These are phyloP conservation scores for Aspergillus terreus DNA, from an alignment of 2,329 filamentous ascomycete species.

Conservation along the genomic window DNA sequence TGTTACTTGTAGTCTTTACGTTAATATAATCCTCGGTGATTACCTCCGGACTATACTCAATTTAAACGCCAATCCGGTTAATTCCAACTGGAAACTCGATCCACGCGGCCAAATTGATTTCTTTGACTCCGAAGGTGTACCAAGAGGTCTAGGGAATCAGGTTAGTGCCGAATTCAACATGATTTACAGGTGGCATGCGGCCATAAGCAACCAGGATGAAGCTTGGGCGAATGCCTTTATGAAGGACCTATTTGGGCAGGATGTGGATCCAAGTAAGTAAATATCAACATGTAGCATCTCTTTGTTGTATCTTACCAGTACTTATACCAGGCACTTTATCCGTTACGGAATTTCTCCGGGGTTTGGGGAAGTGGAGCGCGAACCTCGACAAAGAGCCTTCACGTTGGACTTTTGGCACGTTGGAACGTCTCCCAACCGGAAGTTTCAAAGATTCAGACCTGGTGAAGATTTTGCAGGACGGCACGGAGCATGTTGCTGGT, in stretches of 20 bases:
- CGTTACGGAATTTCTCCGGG: background rate
- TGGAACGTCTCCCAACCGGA: slow-evolving; percentile 2
- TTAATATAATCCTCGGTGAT: slow-evolving; percentile 34
- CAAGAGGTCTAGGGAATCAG: slow-evolving; percentile 48
- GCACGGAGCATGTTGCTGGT: slow-evolving; percentile 1
- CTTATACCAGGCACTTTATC: background rate
- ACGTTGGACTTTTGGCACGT: background rate
- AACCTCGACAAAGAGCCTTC: background rate
- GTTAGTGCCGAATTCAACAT: slow-evolving; percentile 53
- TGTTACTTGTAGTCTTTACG: slow-evolving; percentile 30
- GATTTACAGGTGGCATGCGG: slow-evolving; percentile 50
- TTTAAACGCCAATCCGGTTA: slow-evolving; percentile 15
- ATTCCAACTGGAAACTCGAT: slow-evolving; percentile 7
- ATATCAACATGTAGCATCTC: too few relatives aligned
- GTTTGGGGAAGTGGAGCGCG: background rate
- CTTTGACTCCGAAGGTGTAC: slow-evolving; percentile 22
- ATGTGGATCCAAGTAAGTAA: slow-evolving; percentile 1
- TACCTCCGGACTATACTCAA: slow-evolving; percentile 31
- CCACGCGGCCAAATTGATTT: background rate
- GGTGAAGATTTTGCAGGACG: background rate
- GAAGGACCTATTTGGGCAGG: slow-evolving; percentile 4
- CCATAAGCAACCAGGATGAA: slow-evolving; percentile 44
- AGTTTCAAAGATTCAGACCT: slow-evolving; percentile 6
- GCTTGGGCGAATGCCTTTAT: slow-evolving; percentile 37
- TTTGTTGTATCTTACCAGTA: background rate